Percentiles rank a stretch among this genome's conserved stretches.
Evolutionary conservation across 139 green algal species (phyloP).

Genomic region (Picochlorum costavermella): DNA sequence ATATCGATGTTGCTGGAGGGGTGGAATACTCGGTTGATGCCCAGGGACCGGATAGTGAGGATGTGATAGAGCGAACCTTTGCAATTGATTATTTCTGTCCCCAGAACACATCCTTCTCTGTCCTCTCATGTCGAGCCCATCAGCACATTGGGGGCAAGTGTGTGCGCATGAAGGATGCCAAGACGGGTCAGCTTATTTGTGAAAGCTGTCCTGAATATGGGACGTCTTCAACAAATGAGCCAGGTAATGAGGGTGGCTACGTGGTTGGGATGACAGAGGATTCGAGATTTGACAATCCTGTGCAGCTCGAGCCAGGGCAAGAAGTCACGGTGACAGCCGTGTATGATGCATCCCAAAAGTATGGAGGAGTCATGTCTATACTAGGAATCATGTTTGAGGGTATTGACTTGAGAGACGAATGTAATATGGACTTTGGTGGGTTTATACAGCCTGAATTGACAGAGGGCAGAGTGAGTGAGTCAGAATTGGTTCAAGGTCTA

Average conservation of each 20-base stretch:
- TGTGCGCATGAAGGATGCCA: background rate
- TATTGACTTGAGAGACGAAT: background rate
- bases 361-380: slow-evolving; percentile 13
- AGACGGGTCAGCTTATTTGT: slow-evolving; percentile 6
- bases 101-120: background rate
- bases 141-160: slow-evolving; percentile 11
- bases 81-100: slow-evolving; percentile 12
- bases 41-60: background rate
- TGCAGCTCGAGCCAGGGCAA: slow-evolving; percentile 6
- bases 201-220: background rate
- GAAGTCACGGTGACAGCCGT: background rate
- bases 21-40: slow-evolving; percentile 6
- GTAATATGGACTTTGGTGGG: slow-evolving; percentile 7
- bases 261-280: slow-evolving; percentile 4
- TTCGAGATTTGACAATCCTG: slow-evolving; percentile 1
- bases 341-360: background rate
- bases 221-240: background rate
- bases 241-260: slow-evolving; percentile 9
- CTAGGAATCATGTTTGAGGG: background rate
- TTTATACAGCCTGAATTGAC: slow-evolving; percentile 3
- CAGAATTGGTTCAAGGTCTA: background rate
- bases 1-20: slow-evolving; percentile 2
- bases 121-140: background rate
- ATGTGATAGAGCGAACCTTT: slow-evolving; percentile 1
- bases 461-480: background rate